A percentile compares a stretch with the other conserved stretches of the same genome.
phyloP scores from a whole-genome alignment of 108 stramenopile genomes.

The Poteriospumella lacustris region DNA sequence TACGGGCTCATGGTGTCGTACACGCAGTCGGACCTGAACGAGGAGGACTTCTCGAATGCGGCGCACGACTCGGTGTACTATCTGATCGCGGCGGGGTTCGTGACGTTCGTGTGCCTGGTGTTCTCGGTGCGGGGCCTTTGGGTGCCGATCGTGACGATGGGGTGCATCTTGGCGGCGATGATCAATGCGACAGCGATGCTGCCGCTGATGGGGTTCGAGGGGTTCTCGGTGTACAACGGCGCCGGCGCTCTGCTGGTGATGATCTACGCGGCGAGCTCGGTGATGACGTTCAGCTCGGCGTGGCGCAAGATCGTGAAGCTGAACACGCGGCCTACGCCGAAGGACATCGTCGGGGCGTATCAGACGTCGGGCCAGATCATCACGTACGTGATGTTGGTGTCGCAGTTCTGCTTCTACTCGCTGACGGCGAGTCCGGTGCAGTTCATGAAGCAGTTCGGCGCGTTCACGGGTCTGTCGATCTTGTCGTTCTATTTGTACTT shows the following conservation, averaged over 20 bases:
- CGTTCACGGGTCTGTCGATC: neutral
- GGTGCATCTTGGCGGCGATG: neutral
- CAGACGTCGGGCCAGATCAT: neutral
- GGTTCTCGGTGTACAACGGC: neutral
- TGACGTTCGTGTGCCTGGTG: neutral
- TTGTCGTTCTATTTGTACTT: neutral
- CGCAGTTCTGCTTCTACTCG: neutral
- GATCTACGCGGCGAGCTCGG: neutral
- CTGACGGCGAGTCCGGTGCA: neutral
- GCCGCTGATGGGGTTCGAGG: neutral
- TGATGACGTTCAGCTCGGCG: neutral
- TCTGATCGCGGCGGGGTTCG: neutral
- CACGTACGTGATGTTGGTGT: neutral
- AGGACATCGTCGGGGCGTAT: neutral
- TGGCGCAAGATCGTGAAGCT: neutral
- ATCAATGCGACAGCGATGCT: neutral
- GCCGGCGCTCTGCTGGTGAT: neutral
- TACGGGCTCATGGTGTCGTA: neutral
- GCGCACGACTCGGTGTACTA: neutral
- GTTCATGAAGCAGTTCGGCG: neutral
- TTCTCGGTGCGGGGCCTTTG: neutral
- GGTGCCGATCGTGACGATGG: neutral
- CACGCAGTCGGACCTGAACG: neutral
- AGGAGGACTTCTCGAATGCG: neutral
- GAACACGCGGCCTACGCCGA: neutral